phyloP scores from a whole-genome alignment of 371 early-diverging fungal genomes.

The Syncephalastrum monosporum region DNA sequence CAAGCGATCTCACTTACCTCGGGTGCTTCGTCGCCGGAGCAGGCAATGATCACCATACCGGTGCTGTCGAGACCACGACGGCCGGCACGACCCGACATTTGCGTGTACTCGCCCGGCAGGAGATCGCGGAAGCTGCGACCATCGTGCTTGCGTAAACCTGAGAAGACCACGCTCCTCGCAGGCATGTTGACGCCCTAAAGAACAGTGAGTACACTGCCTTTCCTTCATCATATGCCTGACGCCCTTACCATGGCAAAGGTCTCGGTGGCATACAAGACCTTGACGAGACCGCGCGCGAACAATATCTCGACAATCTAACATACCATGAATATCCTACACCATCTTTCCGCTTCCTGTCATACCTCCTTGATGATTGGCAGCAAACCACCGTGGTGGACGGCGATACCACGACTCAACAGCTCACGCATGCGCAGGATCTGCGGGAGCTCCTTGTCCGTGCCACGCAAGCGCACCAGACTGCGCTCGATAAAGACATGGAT shows the following conservation, averaged over 20 bases:
- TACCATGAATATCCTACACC: background rate
- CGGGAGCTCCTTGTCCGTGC: conserved; percentile 82
- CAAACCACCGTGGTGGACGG: conserved; percentile 97
- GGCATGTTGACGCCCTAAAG: conserved; percentile 98
- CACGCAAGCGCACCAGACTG: conserved; percentile 76
- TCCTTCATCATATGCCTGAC: background rate
- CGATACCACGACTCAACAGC: conserved; percentile 90
- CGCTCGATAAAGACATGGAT: conserved; percentile 87
- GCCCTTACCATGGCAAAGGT: conserved; percentile 52
- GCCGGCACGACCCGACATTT: conserved; percentile 99
- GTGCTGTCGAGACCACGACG: conserved; percentile 95
- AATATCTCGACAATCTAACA: conserved; percentile 92
- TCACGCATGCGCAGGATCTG: conserved; percentile 90
- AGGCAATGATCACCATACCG: conserved; percentile 93
- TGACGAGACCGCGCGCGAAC: conserved; percentile 91
- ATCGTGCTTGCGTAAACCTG: conserved; percentile 91
- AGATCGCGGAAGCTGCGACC: conserved; percentile 85
- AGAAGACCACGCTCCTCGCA: conserved; percentile 94
- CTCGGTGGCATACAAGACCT: conserved; percentile 66
- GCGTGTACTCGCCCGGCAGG: conserved; percentile 96
- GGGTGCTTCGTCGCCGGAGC: conserved; percentile 67
- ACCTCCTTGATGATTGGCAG: conserved; percentile 98
- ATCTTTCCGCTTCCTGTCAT: background rate
- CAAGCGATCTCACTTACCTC: conserved; percentile 35
- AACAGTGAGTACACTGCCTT: background rate